A percentile compares a stretch with the other conserved stretches of the same genome.
Conservation (phyloP, 1,139 yeast genomes). For the Sugiyamaella sp. region DNA sequence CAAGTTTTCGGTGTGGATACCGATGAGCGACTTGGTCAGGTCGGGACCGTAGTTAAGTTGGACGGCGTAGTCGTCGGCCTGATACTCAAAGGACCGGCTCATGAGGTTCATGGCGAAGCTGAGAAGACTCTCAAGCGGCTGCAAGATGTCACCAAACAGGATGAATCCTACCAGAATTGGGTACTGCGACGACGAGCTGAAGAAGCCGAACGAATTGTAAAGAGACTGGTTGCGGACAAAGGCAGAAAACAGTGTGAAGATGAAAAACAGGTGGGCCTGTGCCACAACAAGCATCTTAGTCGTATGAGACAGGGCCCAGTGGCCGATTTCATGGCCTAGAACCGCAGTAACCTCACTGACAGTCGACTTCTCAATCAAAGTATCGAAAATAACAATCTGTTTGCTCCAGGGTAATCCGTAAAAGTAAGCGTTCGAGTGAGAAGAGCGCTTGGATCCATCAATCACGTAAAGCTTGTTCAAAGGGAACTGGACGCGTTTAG, state of each 20-base stretch:
- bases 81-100: conserved; percentile 85
- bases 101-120: conserved; percentile 68
- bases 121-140: conserved; percentile 72
- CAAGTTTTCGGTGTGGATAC: conserved; percentile 76
- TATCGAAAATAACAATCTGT: conserved; percentile 90
- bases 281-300: conserved; percentile 65
- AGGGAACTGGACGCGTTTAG: conserved; percentile 78
- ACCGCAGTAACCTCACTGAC: conserved; percentile 88
- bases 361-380: conserved; percentile 78
- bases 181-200: conserved; percentile 43
- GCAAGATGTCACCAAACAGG: conserved; percentile 62
- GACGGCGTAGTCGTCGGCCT: conserved; percentile 88
- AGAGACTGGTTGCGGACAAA: conserved; percentile 79
- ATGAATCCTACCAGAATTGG: conserved; percentile 83
- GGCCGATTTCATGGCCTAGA: conserved; percentile 96
- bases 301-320: conserved; percentile 90
- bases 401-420: conserved; percentile 96
- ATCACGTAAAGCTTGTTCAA: conserved; percentile 79
- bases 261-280: conserved; percentile 64
- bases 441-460: conserved; percentile 94
- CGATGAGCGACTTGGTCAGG: conserved; percentile 72
- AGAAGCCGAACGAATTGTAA: conserved; percentile 78
- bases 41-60: conserved; percentile 69
- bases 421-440: conserved; percentile 96
- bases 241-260: conserved; percentile 73